Percentiles rank a stretch among this genome's conserved stretches.
phyloP scores from a whole-genome alignment of 2,329 filamentous ascomycete genomes.

The Tolypocladium guangdongense region DNA sequence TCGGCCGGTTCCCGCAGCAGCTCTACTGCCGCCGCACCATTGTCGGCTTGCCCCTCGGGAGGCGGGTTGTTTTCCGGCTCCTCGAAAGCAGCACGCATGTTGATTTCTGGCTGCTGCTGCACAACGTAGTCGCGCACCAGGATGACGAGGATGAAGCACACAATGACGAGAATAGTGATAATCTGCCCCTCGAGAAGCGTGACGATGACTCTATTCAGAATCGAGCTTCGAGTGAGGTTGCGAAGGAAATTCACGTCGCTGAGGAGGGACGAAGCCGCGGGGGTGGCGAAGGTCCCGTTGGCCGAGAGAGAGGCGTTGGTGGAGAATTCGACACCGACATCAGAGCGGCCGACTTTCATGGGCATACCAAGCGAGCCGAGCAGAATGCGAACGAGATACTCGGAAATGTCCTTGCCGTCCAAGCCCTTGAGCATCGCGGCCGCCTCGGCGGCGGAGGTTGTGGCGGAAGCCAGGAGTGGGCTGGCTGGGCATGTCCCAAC shows the following conservation, averaged over 20 bases:
- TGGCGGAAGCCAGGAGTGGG: constrained; percentile 21
- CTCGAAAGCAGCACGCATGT: constrained; percentile 60
- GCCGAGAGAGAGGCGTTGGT: constrained; percentile 7
- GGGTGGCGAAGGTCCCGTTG: background rate
- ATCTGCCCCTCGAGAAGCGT: constrained; percentile 85
- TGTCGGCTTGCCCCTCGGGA: constrained; percentile 9
- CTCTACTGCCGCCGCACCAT: constrained; percentile 6
- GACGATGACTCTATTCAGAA: constrained; percentile 68
- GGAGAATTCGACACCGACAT: constrained; percentile 3
- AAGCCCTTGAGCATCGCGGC: constrained; percentile 18
- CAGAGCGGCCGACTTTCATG: constrained; percentile 10
- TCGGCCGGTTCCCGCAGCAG: constrained; percentile 11
- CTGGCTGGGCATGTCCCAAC: constrained; percentile 22
- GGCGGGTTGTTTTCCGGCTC: constrained; percentile 24
- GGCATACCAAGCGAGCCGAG: constrained; percentile 18
- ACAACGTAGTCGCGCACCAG: constrained; percentile 96
- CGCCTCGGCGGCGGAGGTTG: constrained; percentile 19
- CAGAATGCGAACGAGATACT: constrained; percentile 19
- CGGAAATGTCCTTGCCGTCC: constrained; percentile 19
- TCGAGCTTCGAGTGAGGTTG: constrained; percentile 55
- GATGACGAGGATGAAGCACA: constrained; percentile 94
- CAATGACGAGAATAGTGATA: constrained; percentile 82
- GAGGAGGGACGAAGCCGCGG: constrained; percentile 31
- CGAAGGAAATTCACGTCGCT: constrained; percentile 46
- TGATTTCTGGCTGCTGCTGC: constrained; percentile 89